These are phyloP conservation scores for Aspergillus quadrilineatus DNA, from an alignment of 2,329 filamentous ascomycete species.

Conservation along the genomic window DNA sequence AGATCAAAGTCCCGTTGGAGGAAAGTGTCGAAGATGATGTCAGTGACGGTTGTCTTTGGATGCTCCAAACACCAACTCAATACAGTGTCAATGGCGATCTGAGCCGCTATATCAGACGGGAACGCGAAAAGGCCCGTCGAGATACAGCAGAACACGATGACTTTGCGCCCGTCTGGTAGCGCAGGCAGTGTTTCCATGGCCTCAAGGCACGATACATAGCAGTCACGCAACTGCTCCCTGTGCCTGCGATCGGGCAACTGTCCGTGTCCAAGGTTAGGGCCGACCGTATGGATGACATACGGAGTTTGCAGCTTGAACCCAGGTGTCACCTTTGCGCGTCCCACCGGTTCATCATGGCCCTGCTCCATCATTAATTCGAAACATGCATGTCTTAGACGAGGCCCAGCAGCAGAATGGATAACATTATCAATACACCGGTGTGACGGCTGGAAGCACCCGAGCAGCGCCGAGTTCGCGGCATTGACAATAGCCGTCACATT, in stretches of 20 bases:
- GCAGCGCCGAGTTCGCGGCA: constrained; percentile 22
- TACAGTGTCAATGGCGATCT: constrained; percentile 19
- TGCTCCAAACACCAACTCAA: constrained; percentile 16
- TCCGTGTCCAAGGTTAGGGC: constrained; percentile 16
- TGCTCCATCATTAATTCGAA: constrained; percentile 17
- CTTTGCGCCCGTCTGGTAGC: constrained; percentile 10
- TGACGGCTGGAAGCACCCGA: constrained; percentile 24
- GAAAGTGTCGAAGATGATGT: constrained; percentile 25
- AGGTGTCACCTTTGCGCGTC: constrained; percentile 17
- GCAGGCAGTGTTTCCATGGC: neutral
- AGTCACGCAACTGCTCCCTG: neutral
- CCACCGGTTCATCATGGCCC: constrained; percentile 12
- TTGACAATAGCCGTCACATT: constrained; percentile 26
- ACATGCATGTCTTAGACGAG: constrained; percentile 23
- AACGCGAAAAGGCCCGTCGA: constrained; percentile 27
- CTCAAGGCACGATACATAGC: neutral
- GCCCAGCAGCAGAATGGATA: constrained; percentile 25
- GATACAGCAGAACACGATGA: constrained; percentile 25
- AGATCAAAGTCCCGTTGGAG: constrained; percentile 17
- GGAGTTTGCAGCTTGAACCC: constrained; percentile 21
- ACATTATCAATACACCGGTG: constrained; percentile 28
- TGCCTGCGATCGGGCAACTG: neutral
- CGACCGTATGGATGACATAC: constrained; percentile 24
- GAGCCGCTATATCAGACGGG: constrained; percentile 18
- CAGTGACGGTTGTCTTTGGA: constrained; percentile 18